Evolutionary conservation across 768 basidiomycete genomes (phyloP).

Genomic region (Infundibulicybe gibba): DNA sequence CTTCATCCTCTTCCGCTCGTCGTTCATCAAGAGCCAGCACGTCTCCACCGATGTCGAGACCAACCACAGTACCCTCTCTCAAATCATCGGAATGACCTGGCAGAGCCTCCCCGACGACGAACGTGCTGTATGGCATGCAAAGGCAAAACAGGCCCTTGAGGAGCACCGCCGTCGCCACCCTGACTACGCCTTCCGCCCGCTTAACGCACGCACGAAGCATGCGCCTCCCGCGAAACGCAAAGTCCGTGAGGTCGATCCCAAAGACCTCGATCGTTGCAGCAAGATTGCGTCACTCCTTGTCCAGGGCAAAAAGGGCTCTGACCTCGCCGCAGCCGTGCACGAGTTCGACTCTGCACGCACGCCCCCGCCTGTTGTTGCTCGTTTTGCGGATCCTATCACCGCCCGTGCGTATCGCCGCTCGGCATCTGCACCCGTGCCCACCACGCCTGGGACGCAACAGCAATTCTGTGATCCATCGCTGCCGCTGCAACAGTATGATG

Average conservation of each 20-base stretch:
- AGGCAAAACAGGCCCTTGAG: slow-evolving; percentile 68
- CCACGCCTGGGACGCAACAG: slow-evolving; percentile 9
- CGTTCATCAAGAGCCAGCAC: slow-evolving; percentile 76
- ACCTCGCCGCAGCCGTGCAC: slow-evolving; percentile 58
- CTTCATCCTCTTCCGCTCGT: slow-evolving; percentile 83
- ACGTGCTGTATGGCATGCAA: slow-evolving; percentile 71
- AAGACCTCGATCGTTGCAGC: slow-evolving; percentile 57
- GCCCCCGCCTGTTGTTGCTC: slow-evolving; percentile 55
- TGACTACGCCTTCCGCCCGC: slow-evolving; percentile 69
- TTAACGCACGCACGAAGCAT: slow-evolving; percentile 43
- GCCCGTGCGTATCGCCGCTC: slow-evolving; percentile 68
- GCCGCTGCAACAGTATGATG: too few relatives aligned
- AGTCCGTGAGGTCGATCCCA: slow-evolving; percentile 58
- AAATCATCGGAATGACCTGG: slow-evolving; percentile 85
- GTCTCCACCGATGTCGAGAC: slow-evolving; percentile 77
- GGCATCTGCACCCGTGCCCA: slow-evolving; percentile 54
- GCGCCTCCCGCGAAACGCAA: slow-evolving; percentile 43
- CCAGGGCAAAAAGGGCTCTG: slow-evolving; percentile 62
- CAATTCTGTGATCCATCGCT: too few relatives aligned
- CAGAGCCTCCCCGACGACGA: slow-evolving; percentile 72
- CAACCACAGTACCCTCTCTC: slow-evolving; percentile 81
- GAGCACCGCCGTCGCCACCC: slow-evolving; percentile 77
- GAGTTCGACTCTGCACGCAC: slow-evolving; percentile 55
- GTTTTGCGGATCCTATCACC: slow-evolving; percentile 72
- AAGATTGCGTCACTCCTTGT: slow-evolving; percentile 68